A percentile compares a stretch with the other conserved stretches of the same genome.
These are phyloP conservation scores for Paecilomyces niveus DNA, from an alignment of 2,329 filamentous ascomycete genomes.

Conservation along the genomic window DNA sequence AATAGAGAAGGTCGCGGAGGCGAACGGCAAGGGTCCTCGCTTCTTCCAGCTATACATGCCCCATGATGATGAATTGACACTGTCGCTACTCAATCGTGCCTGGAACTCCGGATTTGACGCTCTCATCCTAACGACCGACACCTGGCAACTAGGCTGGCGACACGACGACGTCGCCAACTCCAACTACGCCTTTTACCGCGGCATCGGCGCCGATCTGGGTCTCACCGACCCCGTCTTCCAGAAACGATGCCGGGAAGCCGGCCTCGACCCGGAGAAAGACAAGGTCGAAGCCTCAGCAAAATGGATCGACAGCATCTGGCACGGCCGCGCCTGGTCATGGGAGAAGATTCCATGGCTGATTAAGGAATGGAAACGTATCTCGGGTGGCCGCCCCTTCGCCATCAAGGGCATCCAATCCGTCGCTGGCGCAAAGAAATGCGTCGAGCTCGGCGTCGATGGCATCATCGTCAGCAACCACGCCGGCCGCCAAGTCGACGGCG, in stretches of 20 bases:
- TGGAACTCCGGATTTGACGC: conserved; percentile 49
- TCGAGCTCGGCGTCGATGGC: conserved; percentile 56
- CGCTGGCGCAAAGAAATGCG: conserved; percentile 54
- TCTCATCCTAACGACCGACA: conserved; percentile 56
- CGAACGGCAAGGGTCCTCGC: conserved; percentile 47
- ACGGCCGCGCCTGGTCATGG: conserved; percentile 58
- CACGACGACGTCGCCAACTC: conserved; percentile 50
- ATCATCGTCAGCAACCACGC: conserved; percentile 68
- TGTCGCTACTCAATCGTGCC: conserved; percentile 51
- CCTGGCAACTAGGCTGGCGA: conserved; percentile 57
- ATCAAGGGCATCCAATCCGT: conserved; percentile 66
- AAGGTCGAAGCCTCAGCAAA: conserved; percentile 50
- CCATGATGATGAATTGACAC: conserved; percentile 54
- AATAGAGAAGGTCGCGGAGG: conserved; percentile 52
- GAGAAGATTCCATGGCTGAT: conserved; percentile 60
- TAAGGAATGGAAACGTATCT: conserved; percentile 48
- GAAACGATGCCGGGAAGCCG: conserved; percentile 42
- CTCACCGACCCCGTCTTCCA: conserved; percentile 55
- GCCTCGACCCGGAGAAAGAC: conserved; percentile 47
- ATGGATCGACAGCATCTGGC: conserved; percentile 62
- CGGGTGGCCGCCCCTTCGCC: conserved; percentile 50
- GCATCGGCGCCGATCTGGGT: conserved; percentile 50
- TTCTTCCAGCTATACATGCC: conserved; percentile 61
- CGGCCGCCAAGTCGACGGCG: conserved; percentile 58
- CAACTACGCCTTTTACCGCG: conserved; percentile 59